Conservation (phyloP, 2,329 filamentous ascomycete genomes). For the Penicillium frequentans region DNA sequence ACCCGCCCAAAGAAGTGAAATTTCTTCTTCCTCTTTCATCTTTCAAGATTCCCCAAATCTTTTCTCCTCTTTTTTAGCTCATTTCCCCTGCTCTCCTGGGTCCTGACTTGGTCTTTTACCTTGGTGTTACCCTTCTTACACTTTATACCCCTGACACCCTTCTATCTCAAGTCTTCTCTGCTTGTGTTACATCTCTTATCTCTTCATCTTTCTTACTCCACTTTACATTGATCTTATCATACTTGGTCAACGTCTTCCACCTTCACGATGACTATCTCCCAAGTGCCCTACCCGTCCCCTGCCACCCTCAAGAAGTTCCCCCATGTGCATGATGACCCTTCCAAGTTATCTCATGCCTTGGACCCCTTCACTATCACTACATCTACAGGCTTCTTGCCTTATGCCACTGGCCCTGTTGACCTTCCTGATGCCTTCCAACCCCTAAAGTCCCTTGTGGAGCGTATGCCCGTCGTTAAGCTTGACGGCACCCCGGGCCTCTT, state of each 20-base stretch:
- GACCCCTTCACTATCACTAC: slow-evolving; percentile 52
- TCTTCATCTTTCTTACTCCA: neutral
- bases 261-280: slow-evolving; percentile 37
- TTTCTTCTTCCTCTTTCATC: slow-evolving; percentile 21
- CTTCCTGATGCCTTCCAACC: slow-evolving; percentile 73
- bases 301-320: slow-evolving; percentile 44
- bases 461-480: slow-evolving; percentile 75
- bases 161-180: neutral
- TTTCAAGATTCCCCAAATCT: slow-evolving; percentile 2
- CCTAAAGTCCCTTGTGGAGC: slow-evolving; percentile 69
- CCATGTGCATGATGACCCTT: slow-evolving; percentile 45
- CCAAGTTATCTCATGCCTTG: slow-evolving; percentile 39
- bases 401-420: slow-evolving; percentile 39
- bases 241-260: neutral
- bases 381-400: slow-evolving; percentile 47
- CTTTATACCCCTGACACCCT: slow-evolving; percentile 4
- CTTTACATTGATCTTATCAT: neutral
- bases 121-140: slow-evolving; percentile 2
- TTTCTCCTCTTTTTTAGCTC: slow-evolving; percentile 15
- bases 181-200: neutral
- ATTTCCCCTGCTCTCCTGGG: slow-evolving; percentile 11
- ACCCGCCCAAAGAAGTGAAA: slow-evolving; percentile 25
- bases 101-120: slow-evolving; percentile 18
- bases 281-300: slow-evolving; percentile 31
- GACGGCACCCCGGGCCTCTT: slow-evolving; percentile 76